Evolutionary conservation across 2,329 filamentous ascomycete genomes (phyloP), one percentile per base, ranked within the genome.

Genomic region (Botryotinia narcissicola): DNA sequence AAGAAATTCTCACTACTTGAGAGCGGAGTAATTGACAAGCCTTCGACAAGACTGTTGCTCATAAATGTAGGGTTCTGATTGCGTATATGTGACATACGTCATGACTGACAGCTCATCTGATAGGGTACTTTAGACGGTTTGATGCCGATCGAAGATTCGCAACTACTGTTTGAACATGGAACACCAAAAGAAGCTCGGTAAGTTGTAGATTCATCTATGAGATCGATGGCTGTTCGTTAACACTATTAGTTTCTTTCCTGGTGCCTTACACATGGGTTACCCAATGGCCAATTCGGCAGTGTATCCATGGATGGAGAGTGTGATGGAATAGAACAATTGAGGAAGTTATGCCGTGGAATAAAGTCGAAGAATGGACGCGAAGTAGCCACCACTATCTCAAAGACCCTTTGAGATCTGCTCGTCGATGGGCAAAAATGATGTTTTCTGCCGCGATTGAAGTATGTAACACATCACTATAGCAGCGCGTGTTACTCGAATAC

Each of bases 81-180:
- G 4, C 42, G 14, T 6, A 25, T 29, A 3, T 48, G 12, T 9
- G 3, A 18, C n/a, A 14, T 1, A 22, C 25, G 20, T 37, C 42
- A 8, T 73, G 9, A 29, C 48, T 61, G 32, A 70, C 35, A 37
- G 25, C 32, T 1, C 59, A 32, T 18, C 18, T 44, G 57, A 73
- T 29, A 90, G 85, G 90, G 90, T 14, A 88, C 86, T 5, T 83
- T 86, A 71, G 90, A 92, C 76, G 90, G 89, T 0, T 81, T 92
- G 62, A 91, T 91, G 84, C 90, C 90, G 0, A 90, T 92, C 73
- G 90, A 92, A 78, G 90, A 92, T 78, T 90, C 85, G 22, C 87
- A 90, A 82, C 82, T 92, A 70, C 82, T 92, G 71, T 87, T 91
- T 76, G 88, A 91, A 80, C 86, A 91, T 76, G 90, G 90, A 3